Base-by-base conservation (phyloP, 73 alveolate species). In the Paramecium biaurelia region DNA sequence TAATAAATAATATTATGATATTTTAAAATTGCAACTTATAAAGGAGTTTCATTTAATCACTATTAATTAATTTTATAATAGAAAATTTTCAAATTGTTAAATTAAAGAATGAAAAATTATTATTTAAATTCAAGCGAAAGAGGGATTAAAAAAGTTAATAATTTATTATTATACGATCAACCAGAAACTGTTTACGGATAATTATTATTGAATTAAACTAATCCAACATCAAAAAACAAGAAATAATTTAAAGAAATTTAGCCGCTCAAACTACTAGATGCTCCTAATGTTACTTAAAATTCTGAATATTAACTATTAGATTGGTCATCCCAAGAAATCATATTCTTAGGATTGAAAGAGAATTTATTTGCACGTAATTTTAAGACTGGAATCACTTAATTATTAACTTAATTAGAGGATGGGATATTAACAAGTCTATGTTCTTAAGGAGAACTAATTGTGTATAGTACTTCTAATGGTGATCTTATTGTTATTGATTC, bases 231-330 rank as follows among this genome's bases (percentile, higher is more conserved):
- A 63, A 63, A 63, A 63, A 63, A 21, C 30, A 53, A 53, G 68
- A 53, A 53, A 53, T 53, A 53, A 53, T 53, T 63, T 63, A 63
- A 63, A 63, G 84, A 63, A 63, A 63, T 63, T 63, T 30, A 72
- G 35, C 86, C 86, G 86, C 86, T 72, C 86, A 34, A 72, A 72
- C 35, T 72, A 38, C 32, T 72, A 12, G 86, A 72, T 72, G 86
- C 86, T 1, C 86, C 86, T 34, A 72, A 72, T 72, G 86, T 72
- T 20, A 38, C 35, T 12, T 3, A 34, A 35, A 37, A 72, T 14
- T 35, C 56, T 21, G 58, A 72, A 15, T 72, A 72, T 72, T 26
- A 72, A 15, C 18, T 72, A 72, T 72, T 72, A 72, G 59, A 72
- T 72, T 72, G 86, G 86, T 72, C 86, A 28, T 34, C 32, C 1